Percentiles rank a stretch among this genome's conserved stretches.
phyloP scores from a whole-genome alignment of 305 asterid species.

The Fraxinus angustifolia region DNA sequence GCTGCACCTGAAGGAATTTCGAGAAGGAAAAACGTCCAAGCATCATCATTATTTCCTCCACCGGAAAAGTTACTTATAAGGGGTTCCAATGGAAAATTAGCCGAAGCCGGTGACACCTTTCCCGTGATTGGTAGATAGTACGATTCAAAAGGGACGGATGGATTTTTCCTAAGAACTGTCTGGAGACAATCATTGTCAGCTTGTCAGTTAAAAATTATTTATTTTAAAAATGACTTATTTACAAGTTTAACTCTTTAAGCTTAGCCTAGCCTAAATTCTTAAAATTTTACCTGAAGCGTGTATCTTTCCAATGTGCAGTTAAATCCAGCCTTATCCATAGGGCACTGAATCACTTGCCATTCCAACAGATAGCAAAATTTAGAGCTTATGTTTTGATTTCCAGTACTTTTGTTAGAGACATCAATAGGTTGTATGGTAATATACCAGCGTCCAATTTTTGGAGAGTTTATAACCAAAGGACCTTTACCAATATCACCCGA shows the following conservation, averaged over 20 bases:
- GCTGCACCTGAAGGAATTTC: conserved; percentile 78
- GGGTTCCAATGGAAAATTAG: conserved; percentile 71
- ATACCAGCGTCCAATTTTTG: conserved; percentile 87
- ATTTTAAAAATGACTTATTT: not conserved
- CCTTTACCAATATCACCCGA: conserved; percentile 54
- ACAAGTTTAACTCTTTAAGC: not conserved
- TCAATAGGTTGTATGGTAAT: conserved; percentile 50
- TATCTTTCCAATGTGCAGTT: conserved; percentile 74
- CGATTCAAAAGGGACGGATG: conserved; percentile 70
- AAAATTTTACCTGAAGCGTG: conserved; percentile 63
- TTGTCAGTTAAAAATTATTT: conserved; percentile 18
- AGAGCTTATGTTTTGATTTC: conserved; percentile 24
- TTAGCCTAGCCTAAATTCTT: not conserved
- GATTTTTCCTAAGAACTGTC: conserved; percentile 63
- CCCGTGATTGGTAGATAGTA: conserved; percentile 57
- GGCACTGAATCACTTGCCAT: conserved; percentile 73
- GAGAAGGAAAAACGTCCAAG: conserved; percentile 80
- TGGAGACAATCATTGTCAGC: conserved; percentile 43
- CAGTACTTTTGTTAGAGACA: conserved; percentile 34
- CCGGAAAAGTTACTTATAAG: conserved; percentile 63
- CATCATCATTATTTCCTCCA: conserved; percentile 30
- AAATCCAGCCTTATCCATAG: conserved; percentile 68
- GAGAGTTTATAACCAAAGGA: conserved; percentile 61
- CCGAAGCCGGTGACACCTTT: conserved; percentile 44
- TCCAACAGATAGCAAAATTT: conserved; percentile 61